A percentile compares a stretch with the other conserved stretches of the same genome.
phyloP scores from a whole-genome alignment of 2,329 filamentous ascomycete species.

The Apiospora malaysiana region DNA sequence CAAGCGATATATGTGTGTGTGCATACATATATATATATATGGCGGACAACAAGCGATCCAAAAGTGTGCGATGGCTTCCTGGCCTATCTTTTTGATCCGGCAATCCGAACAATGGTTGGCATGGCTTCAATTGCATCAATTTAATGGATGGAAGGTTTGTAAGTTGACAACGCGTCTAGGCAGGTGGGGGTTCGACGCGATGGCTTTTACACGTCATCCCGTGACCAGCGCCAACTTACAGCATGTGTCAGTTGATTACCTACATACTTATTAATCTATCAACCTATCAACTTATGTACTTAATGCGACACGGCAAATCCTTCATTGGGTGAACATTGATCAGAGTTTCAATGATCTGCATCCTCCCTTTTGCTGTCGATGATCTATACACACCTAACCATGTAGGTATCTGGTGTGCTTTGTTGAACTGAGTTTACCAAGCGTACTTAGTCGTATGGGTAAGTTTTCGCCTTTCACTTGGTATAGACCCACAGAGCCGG shows the following conservation, averaged over 20 bases:
- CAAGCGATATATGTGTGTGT: neutral
- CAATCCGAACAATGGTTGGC: neutral
- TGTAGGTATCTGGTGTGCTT: neutral
- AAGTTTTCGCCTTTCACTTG: too few relatives aligned
- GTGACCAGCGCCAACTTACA: conserved; percentile 36
- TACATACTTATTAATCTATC: too few relatives aligned
- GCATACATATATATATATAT: too few relatives aligned
- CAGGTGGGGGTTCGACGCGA: conserved; percentile 27
- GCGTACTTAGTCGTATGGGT: too few relatives aligned
- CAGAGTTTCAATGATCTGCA: too few relatives aligned
- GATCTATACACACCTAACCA: neutral
- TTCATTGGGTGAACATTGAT: too few relatives aligned
- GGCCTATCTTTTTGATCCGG: neutral
- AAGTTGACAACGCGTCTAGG: neutral
- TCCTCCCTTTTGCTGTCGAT: neutral
- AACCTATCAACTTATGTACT: too few relatives aligned
- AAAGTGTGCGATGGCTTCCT: neutral
- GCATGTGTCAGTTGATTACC: too few relatives aligned
- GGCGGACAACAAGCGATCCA: neutral
- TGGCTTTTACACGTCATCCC: conserved; percentile 46
- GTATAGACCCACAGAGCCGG: too few relatives aligned
- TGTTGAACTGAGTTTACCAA: neutral
- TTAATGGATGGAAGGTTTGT: neutral
- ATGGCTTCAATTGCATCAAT: neutral
- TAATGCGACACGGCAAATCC: too few relatives aligned